Evolutionary conservation across 192 early-diverging fungal species (phyloP).

Genomic region (Thoreauomyces humboldtii): DNA sequence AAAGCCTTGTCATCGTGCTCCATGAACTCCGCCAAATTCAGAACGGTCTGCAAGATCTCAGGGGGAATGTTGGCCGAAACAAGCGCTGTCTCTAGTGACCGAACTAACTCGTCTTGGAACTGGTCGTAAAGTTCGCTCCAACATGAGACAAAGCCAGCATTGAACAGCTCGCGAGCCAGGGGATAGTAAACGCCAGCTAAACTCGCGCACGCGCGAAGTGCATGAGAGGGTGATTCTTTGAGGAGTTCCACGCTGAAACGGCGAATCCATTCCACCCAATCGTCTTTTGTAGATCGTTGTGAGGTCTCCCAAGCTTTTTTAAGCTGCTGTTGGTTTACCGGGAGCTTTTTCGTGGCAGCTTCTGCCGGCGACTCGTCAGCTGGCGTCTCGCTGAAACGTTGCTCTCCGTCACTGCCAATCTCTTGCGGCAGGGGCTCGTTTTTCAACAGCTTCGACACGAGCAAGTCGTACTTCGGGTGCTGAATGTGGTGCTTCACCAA

Average conservation of each 20-base stretch:
- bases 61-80: conserved; percentile 81
- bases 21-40: conserved; percentile 98
- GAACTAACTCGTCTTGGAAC: conserved; percentile 85
- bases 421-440: conserved; percentile 73
- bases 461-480: conserved; percentile 71
- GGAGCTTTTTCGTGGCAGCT: conserved; percentile 63
- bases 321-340: conserved; percentile 81
- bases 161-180: conserved; percentile 87
- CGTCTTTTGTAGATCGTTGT: conserved; percentile 82
- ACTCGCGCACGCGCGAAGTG: conserved; percentile 84
- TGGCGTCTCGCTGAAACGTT: conserved; percentile 11
- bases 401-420: conserved; percentile 47
- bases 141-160: conserved; percentile 95
- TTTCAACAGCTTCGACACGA: conserved; percentile 71
- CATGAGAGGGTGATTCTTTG: conserved; percentile 94
- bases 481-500: conserved; percentile 61
- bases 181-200: conserved; percentile 78
- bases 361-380: conserved; percentile 41
- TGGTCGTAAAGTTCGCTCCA: conserved; percentile 90
- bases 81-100: conserved; percentile 77
- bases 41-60: conserved; percentile 84
- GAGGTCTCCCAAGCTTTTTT: conserved; percentile 86
- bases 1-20: conserved; percentile 95
- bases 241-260: conserved; percentile 86
- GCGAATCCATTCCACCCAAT: conserved; percentile 95